phyloP scores from a whole-genome alignment of 306 rosid genomes.

The Carpinus fangiana region DNA sequence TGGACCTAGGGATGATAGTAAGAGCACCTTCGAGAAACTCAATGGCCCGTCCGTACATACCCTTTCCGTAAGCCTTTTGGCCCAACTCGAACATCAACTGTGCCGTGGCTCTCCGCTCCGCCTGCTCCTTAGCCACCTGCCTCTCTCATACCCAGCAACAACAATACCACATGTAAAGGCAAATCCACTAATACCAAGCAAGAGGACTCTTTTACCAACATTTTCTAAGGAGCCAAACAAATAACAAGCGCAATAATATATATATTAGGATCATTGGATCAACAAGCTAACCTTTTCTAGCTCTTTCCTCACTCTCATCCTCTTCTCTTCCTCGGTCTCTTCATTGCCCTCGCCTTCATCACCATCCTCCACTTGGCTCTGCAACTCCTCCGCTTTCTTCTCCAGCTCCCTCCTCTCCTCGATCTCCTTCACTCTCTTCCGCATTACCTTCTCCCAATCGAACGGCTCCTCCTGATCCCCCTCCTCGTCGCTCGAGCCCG shows the following conservation, averaged over 20 bases:
- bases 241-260: too few relatives aligned
- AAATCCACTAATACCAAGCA: neutral
- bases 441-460: conserved; percentile 80
- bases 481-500: conserved; percentile 65
- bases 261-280: too few relatives aligned
- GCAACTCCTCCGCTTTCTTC: conserved; percentile 90
- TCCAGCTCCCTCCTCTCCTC: conserved; percentile 85
- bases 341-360: conserved; percentile 42
- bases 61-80: conserved; percentile 88
- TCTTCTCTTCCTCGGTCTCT: conserved; percentile 80
- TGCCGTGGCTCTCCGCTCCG: conserved; percentile 88
- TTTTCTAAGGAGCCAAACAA: neutral
- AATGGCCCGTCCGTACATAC: conserved; percentile 87
- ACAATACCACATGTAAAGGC: neutral
- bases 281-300: conserved; percentile 73
- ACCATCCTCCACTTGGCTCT: conserved; percentile 45
- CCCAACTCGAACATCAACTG: conserved; percentile 95
- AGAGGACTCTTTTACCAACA: neutral
- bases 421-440: conserved; percentile 69
- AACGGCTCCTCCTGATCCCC: conserved; percentile 40
- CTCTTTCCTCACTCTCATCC: conserved; percentile 85
- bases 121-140: conserved; percentile 96
- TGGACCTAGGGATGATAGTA: conserved; percentile 78
- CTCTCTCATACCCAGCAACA: conserved; percentile 26
- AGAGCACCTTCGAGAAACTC: conserved; percentile 95